These are phyloP conservation scores for Ceratobasidium sp. DNA, from an alignment of 1,284 basidiomycete genomes.

Conservation along the genomic window DNA sequence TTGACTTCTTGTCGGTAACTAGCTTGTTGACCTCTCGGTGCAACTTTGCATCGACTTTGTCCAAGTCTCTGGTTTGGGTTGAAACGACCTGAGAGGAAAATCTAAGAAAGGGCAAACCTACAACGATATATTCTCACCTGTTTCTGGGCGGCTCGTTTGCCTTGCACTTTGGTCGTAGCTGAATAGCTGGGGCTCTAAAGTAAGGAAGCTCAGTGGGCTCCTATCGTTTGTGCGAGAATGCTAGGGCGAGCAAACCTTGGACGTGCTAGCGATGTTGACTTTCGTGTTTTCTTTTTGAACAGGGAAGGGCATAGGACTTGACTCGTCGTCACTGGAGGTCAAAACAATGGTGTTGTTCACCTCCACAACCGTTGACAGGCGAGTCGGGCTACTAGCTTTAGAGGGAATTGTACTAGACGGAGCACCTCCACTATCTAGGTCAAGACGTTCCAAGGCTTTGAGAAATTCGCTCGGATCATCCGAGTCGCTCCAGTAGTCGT, in stretches of 20 bases:
- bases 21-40: conserved; percentile 42
- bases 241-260: not conserved
- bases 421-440: not conserved
- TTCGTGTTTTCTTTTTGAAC: not conserved
- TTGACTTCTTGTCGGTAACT: conserved; percentile 42
- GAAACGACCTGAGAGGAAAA: not conserved
- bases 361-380: not conserved
- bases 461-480: not conserved
- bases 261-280: not conserved
- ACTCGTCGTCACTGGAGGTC: conserved; percentile 31
- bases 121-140: not conserved
- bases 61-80: not conserved
- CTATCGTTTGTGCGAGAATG: too few species aligned
- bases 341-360: not conserved
- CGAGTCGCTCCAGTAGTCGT: not conserved
- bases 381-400: not conserved
- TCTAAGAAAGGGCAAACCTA: not conserved
- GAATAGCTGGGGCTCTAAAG: not conserved
- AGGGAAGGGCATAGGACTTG: not conserved
- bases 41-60: conserved; percentile 25
- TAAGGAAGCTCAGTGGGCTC: not conserved
- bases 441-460: not conserved
- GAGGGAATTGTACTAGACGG: not conserved
- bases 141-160: not conserved
- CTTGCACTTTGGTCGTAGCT: not conserved